These are phyloP conservation scores for Hyphodiscus sp. DNA, from an alignment of 2,329 filamentous ascomycete species.

Conservation along the genomic window DNA sequence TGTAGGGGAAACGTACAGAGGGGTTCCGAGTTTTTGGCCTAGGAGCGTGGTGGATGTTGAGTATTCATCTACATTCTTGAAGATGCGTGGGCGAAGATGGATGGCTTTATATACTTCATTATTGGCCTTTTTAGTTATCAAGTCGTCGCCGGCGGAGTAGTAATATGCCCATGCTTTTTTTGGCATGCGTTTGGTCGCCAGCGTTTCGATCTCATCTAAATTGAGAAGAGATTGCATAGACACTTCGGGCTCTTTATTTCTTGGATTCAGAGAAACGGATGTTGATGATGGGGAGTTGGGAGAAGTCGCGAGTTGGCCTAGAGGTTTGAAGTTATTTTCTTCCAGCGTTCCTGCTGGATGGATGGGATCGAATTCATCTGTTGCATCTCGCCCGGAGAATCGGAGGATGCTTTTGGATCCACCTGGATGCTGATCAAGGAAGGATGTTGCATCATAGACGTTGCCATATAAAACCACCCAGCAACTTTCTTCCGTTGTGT, in stretches of 20 bases:
- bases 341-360: slow-evolving; percentile 87
- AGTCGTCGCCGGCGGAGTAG: slow-evolving; percentile 81
- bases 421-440: slow-evolving; percentile 81
- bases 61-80: slow-evolving; percentile 76
- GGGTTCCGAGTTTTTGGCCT: slow-evolving; percentile 65
- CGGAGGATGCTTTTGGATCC: slow-evolving; percentile 83
- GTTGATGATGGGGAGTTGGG: slow-evolving; percentile 50
- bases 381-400: slow-evolving; percentile 57
- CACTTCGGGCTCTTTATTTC: slow-evolving; percentile 24
- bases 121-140: slow-evolving; percentile 73
- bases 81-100: slow-evolving; percentile 78
- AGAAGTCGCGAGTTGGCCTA: slow-evolving; percentile 72
- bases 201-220: slow-evolving; percentile 79
- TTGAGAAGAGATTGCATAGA: slow-evolving; percentile 67
- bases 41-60: slow-evolving; percentile 70
- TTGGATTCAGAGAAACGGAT: slow-evolving; percentile 37
- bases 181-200: slow-evolving; percentile 72
- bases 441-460: slow-evolving; percentile 91
- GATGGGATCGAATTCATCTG: slow-evolving; percentile 85
- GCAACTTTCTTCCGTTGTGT: slow-evolving; percentile 78
- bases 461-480: slow-evolving; percentile 94
- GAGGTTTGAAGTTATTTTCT: slow-evolving; percentile 64
- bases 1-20: slow-evolving; percentile 78
- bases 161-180: slow-evolving; percentile 93
- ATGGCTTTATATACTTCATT: slow-evolving; percentile 74